phyloP scores from a whole-genome alignment of 2,329 filamentous ascomycete genomes.

The Colletotrichum horii region DNA sequence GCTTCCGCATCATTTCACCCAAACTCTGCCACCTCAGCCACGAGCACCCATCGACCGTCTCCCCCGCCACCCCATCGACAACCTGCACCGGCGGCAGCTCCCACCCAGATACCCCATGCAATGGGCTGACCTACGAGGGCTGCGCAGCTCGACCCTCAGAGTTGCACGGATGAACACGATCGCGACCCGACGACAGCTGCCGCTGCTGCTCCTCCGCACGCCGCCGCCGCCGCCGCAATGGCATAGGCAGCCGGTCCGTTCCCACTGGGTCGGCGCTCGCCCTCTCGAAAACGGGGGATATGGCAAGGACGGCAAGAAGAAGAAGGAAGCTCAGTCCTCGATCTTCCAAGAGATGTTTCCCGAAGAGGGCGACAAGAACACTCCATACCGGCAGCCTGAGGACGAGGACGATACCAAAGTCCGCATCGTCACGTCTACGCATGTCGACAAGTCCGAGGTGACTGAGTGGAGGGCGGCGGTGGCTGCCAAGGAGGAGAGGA shows the following conservation, averaged over 20 bases:
- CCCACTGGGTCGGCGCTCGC: not conserved
- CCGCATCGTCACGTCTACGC: constrained; percentile 9
- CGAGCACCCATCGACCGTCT: not conserved
- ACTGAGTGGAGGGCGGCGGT: not conserved
- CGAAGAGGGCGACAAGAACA: not conserved
- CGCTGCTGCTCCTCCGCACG: not conserved
- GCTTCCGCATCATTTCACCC: not conserved
- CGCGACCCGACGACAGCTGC: constrained; percentile 14
- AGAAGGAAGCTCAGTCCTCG: not conserved
- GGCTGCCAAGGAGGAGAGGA: not conserved
- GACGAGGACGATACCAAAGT: not conserved
- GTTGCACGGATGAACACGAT: constrained; percentile 18
- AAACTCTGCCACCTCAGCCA: not conserved
- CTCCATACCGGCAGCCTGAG: not conserved
- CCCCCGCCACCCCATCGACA: not conserved
- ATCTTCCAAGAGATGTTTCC: constrained; percentile 19
- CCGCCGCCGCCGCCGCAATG: not conserved
- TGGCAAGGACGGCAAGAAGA: not conserved
- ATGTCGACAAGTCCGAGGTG: constrained; percentile 2
- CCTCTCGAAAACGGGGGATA: not conserved
- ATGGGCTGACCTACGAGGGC: constrained; percentile 22
- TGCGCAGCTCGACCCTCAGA: constrained; percentile 15
- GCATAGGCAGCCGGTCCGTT: not conserved
- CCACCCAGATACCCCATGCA: constrained; percentile 8
- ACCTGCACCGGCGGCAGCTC: not conserved